phyloP scores from a whole-genome alignment of 2,329 filamentous ascomycete genomes.

The Arthrinium phaeospermum region DNA sequence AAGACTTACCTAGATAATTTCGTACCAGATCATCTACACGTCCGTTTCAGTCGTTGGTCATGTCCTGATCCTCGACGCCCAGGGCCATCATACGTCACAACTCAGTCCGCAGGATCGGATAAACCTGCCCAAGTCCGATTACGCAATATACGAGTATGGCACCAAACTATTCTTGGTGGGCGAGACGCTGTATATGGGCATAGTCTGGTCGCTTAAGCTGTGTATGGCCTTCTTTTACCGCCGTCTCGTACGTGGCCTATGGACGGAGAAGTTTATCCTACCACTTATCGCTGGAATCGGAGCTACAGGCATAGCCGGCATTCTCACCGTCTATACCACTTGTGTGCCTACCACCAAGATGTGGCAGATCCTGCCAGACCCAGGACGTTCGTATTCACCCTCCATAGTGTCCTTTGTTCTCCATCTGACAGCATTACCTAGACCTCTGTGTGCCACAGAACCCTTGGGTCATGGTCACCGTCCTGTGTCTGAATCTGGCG shows the following conservation, averaged over 20 bases:
- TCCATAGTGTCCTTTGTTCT: neutral
- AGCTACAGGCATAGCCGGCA: conserved; percentile 35
- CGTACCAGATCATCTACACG: conserved; percentile 17
- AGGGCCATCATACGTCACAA: conserved; percentile 37
- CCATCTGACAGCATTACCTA: conserved; percentile 17
- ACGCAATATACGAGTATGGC: conserved; percentile 36
- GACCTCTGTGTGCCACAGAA: conserved; percentile 24
- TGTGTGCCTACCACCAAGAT: conserved; percentile 42
- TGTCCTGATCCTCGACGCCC: conserved; percentile 35
- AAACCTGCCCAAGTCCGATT: conserved; percentile 37
- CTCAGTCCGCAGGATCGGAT: conserved; percentile 39
- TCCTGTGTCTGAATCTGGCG: conserved; percentile 24
- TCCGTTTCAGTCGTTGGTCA: conserved; percentile 22
- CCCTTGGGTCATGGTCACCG: conserved; percentile 21
- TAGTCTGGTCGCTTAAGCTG: conserved; percentile 47
- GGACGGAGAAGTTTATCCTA: conserved; percentile 42
- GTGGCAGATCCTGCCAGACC: conserved; percentile 46
- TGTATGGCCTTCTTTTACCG: conserved; percentile 49
- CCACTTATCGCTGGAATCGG: conserved; percentile 41
- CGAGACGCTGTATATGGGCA: conserved; percentile 39
- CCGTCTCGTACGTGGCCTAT: conserved; percentile 42
- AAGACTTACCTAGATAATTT: neutral
- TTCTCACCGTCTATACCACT: conserved; percentile 31
- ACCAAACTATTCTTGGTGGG: conserved; percentile 45
- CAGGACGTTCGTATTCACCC: conserved; percentile 38